Percentiles rank a stretch among this genome's conserved stretches.
Evolutionary conservation across 805 yeast species (phyloP).

Genomic region (Candida taoyuanica): DNA sequence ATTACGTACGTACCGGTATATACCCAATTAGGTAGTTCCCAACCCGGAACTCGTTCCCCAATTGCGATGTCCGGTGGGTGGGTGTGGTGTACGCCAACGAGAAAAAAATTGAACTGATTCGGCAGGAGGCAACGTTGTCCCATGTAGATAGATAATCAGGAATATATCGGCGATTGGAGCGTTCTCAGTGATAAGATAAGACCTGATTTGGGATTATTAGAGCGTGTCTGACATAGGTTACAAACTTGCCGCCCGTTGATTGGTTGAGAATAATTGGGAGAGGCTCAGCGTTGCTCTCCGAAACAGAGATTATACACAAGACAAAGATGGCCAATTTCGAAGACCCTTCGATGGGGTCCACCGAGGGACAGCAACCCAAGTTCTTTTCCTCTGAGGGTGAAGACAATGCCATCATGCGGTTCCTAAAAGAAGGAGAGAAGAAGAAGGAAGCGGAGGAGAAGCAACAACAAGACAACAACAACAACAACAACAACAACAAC

Average conservation of each 20-base stretch:
- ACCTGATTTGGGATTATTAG: no score
- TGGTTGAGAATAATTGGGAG: no score
- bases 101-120: neutral
- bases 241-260: no score
- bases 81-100: no score
- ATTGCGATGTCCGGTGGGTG: no score
- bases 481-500: neutral
- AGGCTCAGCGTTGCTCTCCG: no score
- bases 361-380: neutral
- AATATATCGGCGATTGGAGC: no score
- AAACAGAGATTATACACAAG: no score
- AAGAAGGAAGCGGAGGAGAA: conserved; percentile 24
- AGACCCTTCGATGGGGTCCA: conserved; percentile 2
- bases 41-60: neutral
- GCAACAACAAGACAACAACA: conserved; percentile 2
- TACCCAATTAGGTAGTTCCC: neutral
- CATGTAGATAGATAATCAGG: no score
- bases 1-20: neutral
- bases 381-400: conserved; percentile 2
- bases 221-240: no score
- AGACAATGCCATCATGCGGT: conserved; percentile 24
- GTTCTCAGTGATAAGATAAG: no score
- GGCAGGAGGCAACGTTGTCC: no score
- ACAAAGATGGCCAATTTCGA: conserved; percentile 3
- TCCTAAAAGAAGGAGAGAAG: conserved; percentile 24